phyloP scores from a whole-genome alignment of 768 basidiomycete genomes.

The Mycena polygramma region DNA sequence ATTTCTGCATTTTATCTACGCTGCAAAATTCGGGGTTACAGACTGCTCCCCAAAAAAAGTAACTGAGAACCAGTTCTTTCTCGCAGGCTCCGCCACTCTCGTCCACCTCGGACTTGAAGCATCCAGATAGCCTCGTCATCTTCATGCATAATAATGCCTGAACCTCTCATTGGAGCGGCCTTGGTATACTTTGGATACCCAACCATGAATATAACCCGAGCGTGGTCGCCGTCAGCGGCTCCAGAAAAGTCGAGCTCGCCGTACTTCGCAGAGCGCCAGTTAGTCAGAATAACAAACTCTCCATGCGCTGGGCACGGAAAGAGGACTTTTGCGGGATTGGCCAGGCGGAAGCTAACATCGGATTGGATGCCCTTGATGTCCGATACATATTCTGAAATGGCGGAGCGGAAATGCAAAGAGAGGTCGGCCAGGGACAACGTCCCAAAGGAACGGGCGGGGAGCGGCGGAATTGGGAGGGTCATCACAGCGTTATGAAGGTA shows the following conservation, averaged over 20 bases:
- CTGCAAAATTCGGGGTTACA: too few species aligned
- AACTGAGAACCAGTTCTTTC: too few species aligned
- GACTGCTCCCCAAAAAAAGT: too few species aligned
- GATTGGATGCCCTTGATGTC: conserved; percentile 3
- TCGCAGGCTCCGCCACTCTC: conserved; percentile 11
- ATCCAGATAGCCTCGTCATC: conserved; percentile 15
- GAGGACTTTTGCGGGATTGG: conserved; percentile 10
- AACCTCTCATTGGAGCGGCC: background rate
- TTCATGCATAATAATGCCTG: conserved; percentile 3
- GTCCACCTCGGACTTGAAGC: background rate
- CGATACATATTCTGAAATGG: conserved; percentile 15
- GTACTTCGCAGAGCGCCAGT: conserved; percentile 22
- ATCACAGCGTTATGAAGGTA: conserved; percentile 18
- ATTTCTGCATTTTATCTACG: too few species aligned
- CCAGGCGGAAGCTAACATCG: conserved; percentile 2
- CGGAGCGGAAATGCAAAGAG: conserved; percentile 18
- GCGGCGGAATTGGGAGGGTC: conserved; percentile 16
- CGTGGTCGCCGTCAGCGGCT: conserved; percentile 1
- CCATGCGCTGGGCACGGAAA: conserved; percentile 15
- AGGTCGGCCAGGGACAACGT: background rate
- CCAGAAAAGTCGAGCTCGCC: conserved; percentile 20
- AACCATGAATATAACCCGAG: background rate
- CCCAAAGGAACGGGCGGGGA: conserved; percentile 3
- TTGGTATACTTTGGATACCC: background rate
- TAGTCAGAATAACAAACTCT: background rate